Evolutionary conservation across 2,329 filamentous ascomycete species (phyloP).

Genomic region (Colletotrichum sp.): DNA sequence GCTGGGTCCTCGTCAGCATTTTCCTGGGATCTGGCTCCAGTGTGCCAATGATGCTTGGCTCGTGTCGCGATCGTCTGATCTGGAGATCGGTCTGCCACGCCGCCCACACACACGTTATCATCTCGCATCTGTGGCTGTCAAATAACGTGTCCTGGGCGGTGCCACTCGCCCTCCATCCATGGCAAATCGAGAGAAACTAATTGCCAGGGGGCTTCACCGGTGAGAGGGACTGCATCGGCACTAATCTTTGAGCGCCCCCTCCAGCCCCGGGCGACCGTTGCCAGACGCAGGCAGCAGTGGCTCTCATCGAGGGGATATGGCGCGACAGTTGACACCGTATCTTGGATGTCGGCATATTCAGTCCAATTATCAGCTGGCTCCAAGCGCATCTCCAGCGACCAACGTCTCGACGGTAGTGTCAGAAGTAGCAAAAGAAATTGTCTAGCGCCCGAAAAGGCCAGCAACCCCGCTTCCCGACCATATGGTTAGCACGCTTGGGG

Average conservation of each 20-base stretch:
- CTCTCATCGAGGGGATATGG: background rate
- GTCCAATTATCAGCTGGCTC: background rate
- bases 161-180: background rate
- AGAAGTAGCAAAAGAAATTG: conserved; percentile 9
- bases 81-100: conserved; percentile 23
- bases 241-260: background rate
- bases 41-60: conserved; percentile 15
- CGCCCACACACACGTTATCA: conserved; percentile 11
- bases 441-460: conserved; percentile 6
- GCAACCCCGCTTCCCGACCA: conserved; percentile 16
- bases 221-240: conserved; percentile 10
- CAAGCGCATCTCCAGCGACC: background rate
- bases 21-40: conserved; percentile 10
- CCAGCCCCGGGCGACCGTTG: background rate
- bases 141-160: background rate
- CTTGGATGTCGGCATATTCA: background rate
- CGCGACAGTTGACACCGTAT: background rate
- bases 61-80: conserved; percentile 23
- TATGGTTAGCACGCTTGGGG: background rate
- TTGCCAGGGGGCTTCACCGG: background rate
- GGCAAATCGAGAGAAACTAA: background rate
- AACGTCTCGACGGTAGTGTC: conserved; percentile 4
- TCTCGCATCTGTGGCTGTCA: conserved; percentile 6
- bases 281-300: background rate
- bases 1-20: background rate